These are phyloP conservation scores for Pogostemon cablin DNA, from an alignment of 257 asterid species.

Conservation along the genomic window DNA sequence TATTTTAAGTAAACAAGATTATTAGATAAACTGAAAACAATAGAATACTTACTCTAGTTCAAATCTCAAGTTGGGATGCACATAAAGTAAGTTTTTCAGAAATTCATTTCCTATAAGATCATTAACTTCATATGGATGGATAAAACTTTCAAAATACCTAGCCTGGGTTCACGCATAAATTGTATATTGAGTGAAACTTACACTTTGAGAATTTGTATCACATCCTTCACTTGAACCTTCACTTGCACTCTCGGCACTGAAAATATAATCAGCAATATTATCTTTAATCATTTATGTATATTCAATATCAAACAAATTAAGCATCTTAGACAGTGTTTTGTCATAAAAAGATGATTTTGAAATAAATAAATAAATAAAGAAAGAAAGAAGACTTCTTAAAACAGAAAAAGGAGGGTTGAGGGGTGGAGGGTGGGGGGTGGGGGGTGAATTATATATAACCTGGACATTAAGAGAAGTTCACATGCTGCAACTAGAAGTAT, in stretches of 20 bases:
- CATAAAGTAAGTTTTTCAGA: neutral
- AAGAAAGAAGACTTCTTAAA: neutral
- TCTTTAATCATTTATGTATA: constrained; percentile 14
- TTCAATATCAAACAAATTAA: constrained; percentile 4
- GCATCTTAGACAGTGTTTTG: neutral
- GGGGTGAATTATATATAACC: neutral
- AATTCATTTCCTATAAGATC: neutral
- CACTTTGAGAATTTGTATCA: constrained; percentile 75
- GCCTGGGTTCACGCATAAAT: constrained; percentile 5
- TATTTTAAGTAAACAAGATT: neutral
- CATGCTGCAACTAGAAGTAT: neutral
- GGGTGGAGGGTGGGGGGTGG: too few species aligned
- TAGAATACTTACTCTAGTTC: constrained; percentile 10
- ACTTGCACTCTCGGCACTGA: constrained; percentile 81
- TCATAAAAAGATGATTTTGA: neutral
- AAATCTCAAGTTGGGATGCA: constrained; percentile 6
- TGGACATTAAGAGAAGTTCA: neutral
- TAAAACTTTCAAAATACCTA: constrained; percentile 18
- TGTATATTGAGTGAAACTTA: constrained; percentile 41
- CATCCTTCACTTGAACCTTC: constrained; percentile 89
- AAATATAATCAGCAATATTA: constrained; percentile 31
- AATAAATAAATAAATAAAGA: neutral
- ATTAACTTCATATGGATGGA: constrained; percentile 19
- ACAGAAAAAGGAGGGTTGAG: too few species aligned
- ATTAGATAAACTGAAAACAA: constrained; percentile 4